Conservation (phyloP, 306 rosid genomes). For the Begonia peltatifolia region DNA sequence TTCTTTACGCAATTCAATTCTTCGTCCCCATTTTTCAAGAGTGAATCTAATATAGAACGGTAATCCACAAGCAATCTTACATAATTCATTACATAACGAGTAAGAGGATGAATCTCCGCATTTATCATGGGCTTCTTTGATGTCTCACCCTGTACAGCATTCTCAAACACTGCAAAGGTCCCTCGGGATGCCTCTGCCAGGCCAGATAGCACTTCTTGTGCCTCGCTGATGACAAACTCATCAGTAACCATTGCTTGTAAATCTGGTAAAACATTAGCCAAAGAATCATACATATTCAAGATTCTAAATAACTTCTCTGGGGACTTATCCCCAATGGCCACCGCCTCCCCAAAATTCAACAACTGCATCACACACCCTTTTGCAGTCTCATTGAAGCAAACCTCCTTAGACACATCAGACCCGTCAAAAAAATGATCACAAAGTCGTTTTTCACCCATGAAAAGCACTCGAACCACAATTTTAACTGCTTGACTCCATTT, state of each 20-base stretch:
- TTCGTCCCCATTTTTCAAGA: constrained; percentile 36
- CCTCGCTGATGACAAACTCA: constrained; percentile 48
- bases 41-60: constrained; percentile 44
- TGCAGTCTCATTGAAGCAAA: constrained; percentile 72
- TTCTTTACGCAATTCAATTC: constrained; percentile 15
- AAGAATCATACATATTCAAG: constrained; percentile 83
- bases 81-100: constrained; percentile 94
- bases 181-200: constrained; percentile 76
- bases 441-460: constrained; percentile 63
- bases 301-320: constrained; percentile 90
- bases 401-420: constrained; percentile 39
- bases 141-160: constrained; percentile 58
- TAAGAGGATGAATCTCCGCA: constrained; percentile 83
- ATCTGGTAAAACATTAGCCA: constrained; percentile 44
- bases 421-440: constrained; percentile 64
- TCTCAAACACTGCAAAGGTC: constrained; percentile 83
- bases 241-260: constrained; percentile 52
- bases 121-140: constrained; percentile 60
- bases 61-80: constrained; percentile 83
- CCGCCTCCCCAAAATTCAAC: constrained; percentile 81
- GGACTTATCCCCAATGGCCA: constrained; percentile 57
- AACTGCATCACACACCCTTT: constrained; percentile 83
- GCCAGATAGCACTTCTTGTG: constrained; percentile 43
- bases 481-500: constrained; percentile 86
- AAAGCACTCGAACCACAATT: constrained; percentile 43